Base-by-base conservation (phyloP, 495 filamentous ascomycete genomes). In the Schizothecium vesticola region DNA sequence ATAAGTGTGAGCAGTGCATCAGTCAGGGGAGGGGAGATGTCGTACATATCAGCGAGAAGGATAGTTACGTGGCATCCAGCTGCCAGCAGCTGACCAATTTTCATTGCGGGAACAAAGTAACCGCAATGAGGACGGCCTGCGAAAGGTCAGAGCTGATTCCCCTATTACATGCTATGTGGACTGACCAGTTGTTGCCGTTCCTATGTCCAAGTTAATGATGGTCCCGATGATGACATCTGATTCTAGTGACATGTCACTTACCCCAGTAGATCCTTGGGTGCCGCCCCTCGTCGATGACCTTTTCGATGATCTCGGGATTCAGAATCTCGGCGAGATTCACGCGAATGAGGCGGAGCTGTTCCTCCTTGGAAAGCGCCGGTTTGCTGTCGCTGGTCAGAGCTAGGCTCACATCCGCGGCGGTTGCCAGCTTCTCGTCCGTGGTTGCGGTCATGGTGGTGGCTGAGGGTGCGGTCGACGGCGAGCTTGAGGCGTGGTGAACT, bases 221-320 rank as follows among this genome's bases (percentile, higher is more conserved):
- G 43, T 51, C 43, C 31, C 16, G 8, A 51, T n/a, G 6, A 0
- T 2, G 19, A n/a, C 25, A 63, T 51, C 22, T 22, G 2, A 26
- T 28, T 57, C 61, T 16, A 69, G 58, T 51, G 23, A 55, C 25
- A 59, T 23, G 63, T 9, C 16, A 71, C 75, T 43, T 78, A 88
- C 91, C 94, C 92, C 92, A 97, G 86, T 97, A 97, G 73, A 97
- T 85, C 58, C 84, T 85, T 19, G 90, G 85, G 26, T 88, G 86
- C 12, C 88, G 82, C n/a, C 90, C 86, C 76, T 95, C 84, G 12
- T 87, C 86, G 61, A 97, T 79, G 63, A 90, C 82, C 67, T 86
- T 81, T 75, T 95, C 89, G 67, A 98, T 90, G 61, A 97, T 88
- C 73, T 97, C 92, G 24, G 87, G 87, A 71, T 94, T 93, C 60